Evolutionary conservation across 2,329 filamentous ascomycete species (phyloP), one percentile per base, ranked within the genome.

Genomic region (Cercospora sp.): DNA sequence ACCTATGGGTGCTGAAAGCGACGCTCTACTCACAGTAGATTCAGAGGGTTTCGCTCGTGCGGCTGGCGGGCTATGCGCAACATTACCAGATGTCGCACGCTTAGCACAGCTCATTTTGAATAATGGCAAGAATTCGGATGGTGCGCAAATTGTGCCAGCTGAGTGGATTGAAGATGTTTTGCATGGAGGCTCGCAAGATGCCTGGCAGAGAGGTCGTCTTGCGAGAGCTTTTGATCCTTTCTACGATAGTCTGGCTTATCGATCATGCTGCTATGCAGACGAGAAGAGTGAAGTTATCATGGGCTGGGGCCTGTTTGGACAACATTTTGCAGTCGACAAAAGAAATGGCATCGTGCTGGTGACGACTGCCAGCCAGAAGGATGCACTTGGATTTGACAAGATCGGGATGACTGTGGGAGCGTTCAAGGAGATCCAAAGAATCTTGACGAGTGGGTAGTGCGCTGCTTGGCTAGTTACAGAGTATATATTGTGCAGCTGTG

Each of bases 111-210:
- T 72, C 4, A 59, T 75, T 7, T 53, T 66, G 13, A 63, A 72
- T 6, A 60, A 66, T 10, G 68, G 68, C 1, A 62, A 55, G 13
- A 63, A 48, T 33, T 16, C 48, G 12, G 18, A 30, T 2, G 71
- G 68, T 6, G 12, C 60, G 20, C 65, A 28, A 16, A 57, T 74
- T 5, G 68, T 74, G 0, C 70, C 73, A n/a, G 33, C 36, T 18
- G 58, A 26, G n/a, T 75, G 73, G 71, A 63, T 73, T 8, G 23
- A 72, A 1, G 73, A 74, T 57, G 70, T 73, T 30, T n/a, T 75
- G 16, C 30, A 57, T n/a, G 30, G 18, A 33, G 61, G 61, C 18
- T 53, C 42, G 28, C 55, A 63, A 42, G 61, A 63, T 36, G 61
- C 61, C 2, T 63, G 61, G 61, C 61, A 57, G 61, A 63, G 45